These are phyloP conservation scores for Pseudoneurospora amorphoporcata DNA, from an alignment of 495 filamentous ascomycete genomes.

Conservation along the genomic window DNA sequence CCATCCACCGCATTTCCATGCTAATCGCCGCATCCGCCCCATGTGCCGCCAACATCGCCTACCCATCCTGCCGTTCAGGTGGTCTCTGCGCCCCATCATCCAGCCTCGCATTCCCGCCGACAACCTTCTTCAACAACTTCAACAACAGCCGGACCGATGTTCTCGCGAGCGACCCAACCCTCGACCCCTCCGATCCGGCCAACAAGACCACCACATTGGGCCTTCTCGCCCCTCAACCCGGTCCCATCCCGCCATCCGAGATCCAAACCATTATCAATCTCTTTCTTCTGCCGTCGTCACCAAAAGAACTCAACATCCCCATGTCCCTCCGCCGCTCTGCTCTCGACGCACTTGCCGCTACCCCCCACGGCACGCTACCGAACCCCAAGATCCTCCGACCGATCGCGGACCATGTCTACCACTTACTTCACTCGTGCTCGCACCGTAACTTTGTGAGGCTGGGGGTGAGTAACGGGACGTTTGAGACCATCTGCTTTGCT, in stretches of 20 bases:
- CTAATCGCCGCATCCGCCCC: conserved; percentile 22
- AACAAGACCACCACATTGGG: conserved; percentile 1
- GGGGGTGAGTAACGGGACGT: conserved; percentile 34
- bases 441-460: conserved; percentile 41
- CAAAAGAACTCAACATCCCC: conserved; percentile 35
- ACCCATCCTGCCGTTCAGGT: not conserved
- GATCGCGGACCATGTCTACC: conserved; percentile 32
- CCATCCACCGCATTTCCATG: conserved; percentile 24
- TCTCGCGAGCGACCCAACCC: conserved; percentile 2
- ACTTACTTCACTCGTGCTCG: conserved; percentile 39
- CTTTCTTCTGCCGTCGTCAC: conserved; percentile 24
- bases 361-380: conserved; percentile 4
- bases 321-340: conserved; percentile 20
- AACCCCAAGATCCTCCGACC: conserved; percentile 21
- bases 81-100: not conserved
- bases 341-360: conserved; percentile 15
- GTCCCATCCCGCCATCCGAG: conserved; percentile 15
- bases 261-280: conserved; percentile 26
- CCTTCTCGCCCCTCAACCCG: not conserved
- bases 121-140: conserved; percentile 1
- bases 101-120: not conserved
- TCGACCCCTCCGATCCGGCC: not conserved
- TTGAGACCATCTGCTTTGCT: conserved; percentile 33
- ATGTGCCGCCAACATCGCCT: conserved; percentile 10
- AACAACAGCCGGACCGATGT: conserved; percentile 1